These are phyloP conservation scores for Cicer arietinum DNA, from an alignment of 306 rosid genomes.

Conservation along the genomic window DNA sequence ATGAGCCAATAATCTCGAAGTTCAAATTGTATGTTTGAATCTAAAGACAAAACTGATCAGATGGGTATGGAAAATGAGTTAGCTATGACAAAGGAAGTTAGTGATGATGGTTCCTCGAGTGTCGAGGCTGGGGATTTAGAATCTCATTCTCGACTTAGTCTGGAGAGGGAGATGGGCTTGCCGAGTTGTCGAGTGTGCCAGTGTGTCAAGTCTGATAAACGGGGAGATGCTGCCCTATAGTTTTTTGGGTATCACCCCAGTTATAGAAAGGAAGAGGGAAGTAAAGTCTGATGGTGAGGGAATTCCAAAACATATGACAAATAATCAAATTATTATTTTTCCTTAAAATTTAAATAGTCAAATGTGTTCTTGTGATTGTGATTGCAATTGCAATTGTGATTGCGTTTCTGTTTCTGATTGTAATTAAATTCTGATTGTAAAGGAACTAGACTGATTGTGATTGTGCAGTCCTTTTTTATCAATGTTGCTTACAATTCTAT, in stretches of 20 bases:
- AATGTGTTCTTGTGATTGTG: too few species aligned
- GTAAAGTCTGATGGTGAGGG: slow-evolving; percentile 45
- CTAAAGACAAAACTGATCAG: slow-evolving; percentile 29
- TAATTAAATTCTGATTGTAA: too few species aligned
- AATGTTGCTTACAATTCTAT: too few species aligned
- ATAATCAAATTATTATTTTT: too few species aligned
- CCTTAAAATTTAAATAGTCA: too few species aligned
- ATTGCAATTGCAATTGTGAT: too few species aligned
- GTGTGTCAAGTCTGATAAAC: slow-evolving; percentile 82
- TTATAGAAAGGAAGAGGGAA: slow-evolving; percentile 51
- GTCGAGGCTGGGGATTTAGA: slow-evolving; percentile 56
- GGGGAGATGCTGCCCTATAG: slow-evolving; percentile 79
- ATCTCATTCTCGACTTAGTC: slow-evolving; percentile 57
- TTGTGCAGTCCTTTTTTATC: too few species aligned
- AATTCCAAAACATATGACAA: slow-evolving; percentile 36
- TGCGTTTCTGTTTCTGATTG: too few species aligned
- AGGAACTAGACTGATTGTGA: too few species aligned
- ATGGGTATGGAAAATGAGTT: slow-evolving; percentile 59
- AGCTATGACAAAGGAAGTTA: slow-evolving; percentile 46
- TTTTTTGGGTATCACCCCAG: slow-evolving; percentile 67
- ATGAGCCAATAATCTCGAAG: slow-evolving; percentile 45
- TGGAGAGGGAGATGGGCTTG: slow-evolving; percentile 64
- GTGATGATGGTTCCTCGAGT: slow-evolving; percentile 49
- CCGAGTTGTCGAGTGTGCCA: slow-evolving; percentile 93
- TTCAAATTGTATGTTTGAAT: slow-evolving; percentile 36